Conservation (phyloP, 192 early-diverging fungal genomes). For the Paraglomus occultum region DNA sequence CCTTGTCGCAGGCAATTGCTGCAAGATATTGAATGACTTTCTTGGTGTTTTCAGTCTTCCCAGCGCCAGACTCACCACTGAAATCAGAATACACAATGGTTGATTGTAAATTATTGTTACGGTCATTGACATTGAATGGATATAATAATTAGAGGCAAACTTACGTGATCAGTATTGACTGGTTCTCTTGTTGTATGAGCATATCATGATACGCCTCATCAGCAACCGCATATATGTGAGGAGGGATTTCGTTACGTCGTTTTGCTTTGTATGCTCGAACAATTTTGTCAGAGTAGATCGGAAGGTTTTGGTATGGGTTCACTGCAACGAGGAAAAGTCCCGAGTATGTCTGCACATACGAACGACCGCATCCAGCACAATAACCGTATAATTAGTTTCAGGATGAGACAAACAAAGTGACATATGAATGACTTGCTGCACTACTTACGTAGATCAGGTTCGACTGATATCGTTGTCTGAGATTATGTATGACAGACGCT, state of each 20-base stretch:
- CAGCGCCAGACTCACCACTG: constrained; percentile 97
- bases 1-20: constrained; percentile 71
- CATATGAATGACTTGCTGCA: neutral
- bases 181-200: constrained; percentile 90
- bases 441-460: constrained; percentile 89
- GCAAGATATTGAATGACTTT: constrained; percentile 98
- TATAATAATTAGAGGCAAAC: constrained; percentile 12
- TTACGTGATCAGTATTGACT: constrained; percentile 96
- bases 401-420: neutral
- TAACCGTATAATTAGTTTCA: neutral
- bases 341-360: constrained; percentile 84
- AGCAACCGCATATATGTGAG: constrained; percentile 91
- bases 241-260: constrained; percentile 70
- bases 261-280: constrained; percentile 70
- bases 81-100: constrained; percentile 8
- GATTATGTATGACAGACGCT: constrained; percentile 97
- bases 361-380: neutral
- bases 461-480: constrained; percentile 83
- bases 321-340: constrained; percentile 98
- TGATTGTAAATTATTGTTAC: neutral
- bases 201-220: constrained; percentile 96
- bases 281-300: constrained; percentile 83
- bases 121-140: neutral
- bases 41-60: constrained; percentile 99
- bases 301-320: constrained; percentile 92